Base-by-base conservation (phyloP, 805 yeast species). In the Barnettozyma botsteinii region DNA sequence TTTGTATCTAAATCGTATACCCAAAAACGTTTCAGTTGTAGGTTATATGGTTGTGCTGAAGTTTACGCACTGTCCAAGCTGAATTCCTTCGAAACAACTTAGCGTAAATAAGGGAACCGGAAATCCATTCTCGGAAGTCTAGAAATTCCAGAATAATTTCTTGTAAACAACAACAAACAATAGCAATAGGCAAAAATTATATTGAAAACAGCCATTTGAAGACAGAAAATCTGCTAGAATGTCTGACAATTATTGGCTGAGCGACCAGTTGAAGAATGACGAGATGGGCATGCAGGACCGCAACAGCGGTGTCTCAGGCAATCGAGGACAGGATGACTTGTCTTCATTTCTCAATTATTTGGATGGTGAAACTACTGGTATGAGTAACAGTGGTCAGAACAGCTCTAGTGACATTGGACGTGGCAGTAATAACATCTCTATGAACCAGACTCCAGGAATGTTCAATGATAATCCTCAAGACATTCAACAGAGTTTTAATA, bases 261-360 rank as follows among this genome's bases (percentile, higher is more conserved):
- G 45, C 27, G 59, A 55, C 32, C 55, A 47, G 46, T 40, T 51
- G 35, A 52, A 41, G 40, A 50, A 47, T 31, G 59, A 57, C 17
- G 56, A 51, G 9, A 48, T 44, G 9, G 43, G 35, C 40, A 48
- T 33, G 31, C 35, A 26, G 33, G 47, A 38, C 33, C 38, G 33
- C 31, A 49, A 38, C 44, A 43, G 49, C 27, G 55, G 52, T 37
- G 49, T 45, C 29, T 35, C 7, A 11, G 38, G 43, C 25, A 42
- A 29, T 18, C 33, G 31, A 4, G 33, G 48, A 15, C 53, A 50
- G n/a, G 54, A 52, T 38, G 45, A 58, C 35, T 72, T 73, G 53
- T 67, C 67, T 34, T 59, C 76, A 27, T 79, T 78, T 23, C 56
- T 76, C 27, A 69, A 70, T 49, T 72, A 75, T 44, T 57, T 73